phyloP scores from a whole-genome alignment of 768 basidiomycete genomes.

The Pleurotus salmoneostramineus region DNA sequence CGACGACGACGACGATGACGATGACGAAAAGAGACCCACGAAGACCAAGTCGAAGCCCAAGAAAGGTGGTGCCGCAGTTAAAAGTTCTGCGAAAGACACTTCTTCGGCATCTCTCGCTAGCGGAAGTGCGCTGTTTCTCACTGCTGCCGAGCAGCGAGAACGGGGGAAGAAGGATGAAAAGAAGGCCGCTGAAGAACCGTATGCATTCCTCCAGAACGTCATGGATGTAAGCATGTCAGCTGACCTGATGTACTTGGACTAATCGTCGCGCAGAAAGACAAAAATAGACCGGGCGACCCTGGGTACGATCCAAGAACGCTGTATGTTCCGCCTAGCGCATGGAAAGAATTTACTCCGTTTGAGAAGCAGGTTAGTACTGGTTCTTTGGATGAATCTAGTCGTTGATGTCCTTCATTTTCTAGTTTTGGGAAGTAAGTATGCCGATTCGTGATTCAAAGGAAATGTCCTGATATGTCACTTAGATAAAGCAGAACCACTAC shows the following conservation, averaged over 20 bases:
- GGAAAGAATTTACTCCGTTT: constrained; percentile 89
- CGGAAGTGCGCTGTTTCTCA: constrained; percentile 54
- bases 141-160: constrained; percentile 76
- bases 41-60: constrained; percentile 10
- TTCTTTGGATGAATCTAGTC: background rate
- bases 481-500: constrained; percentile 97
- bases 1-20: constrained; percentile 34
- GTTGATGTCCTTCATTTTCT: constrained; percentile 7
- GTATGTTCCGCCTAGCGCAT: constrained; percentile 69
- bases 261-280: constrained; percentile 63
- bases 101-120: constrained; percentile 13
- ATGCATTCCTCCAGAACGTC: constrained; percentile 65
- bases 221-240: constrained; percentile 53
- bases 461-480: too few species aligned
- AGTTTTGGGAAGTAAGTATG: constrained; percentile 68
- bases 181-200: constrained; percentile 74
- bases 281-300: constrained; percentile 69
- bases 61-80: constrained; percentile 10
- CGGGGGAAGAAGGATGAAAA: constrained; percentile 81
- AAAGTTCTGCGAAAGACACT: constrained; percentile 17
- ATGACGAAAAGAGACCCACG: constrained; percentile 29
- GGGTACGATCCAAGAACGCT: constrained; percentile 91
- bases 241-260: background rate
- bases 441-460: background rate
- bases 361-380: constrained; percentile 69